Evolutionary conservation across 2,329 filamentous ascomycete species (phyloP).

Genomic region (Alternaria solani): DNA sequence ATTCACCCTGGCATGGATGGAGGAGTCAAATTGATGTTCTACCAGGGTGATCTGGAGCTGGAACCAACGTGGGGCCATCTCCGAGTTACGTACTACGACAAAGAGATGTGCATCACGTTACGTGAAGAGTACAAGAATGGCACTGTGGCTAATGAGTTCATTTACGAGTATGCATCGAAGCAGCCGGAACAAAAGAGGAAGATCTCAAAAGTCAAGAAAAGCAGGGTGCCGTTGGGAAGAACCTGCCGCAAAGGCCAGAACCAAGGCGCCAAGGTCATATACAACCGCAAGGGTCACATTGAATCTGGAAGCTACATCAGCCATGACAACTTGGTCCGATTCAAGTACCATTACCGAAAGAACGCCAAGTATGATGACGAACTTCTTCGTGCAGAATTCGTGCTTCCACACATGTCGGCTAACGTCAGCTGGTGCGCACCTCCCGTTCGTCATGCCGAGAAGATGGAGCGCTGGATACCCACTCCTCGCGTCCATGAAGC

Average conservation of each 20-base stretch:
- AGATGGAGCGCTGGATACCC: constrained; percentile 64
- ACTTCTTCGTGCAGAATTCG: constrained; percentile 64
- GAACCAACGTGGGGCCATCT: constrained; percentile 58
- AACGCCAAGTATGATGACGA: constrained; percentile 63
- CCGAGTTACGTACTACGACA: constrained; percentile 58
- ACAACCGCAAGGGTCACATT: constrained; percentile 63
- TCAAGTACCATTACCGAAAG: constrained; percentile 64
- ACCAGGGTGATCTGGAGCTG: constrained; percentile 50
- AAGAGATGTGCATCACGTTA: constrained; percentile 55
- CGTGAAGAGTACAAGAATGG: constrained; percentile 57
- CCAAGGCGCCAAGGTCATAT: constrained; percentile 58
- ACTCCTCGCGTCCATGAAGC: constrained; percentile 64
- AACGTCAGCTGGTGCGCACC: constrained; percentile 65
- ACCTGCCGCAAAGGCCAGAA: constrained; percentile 58
- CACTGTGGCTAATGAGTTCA: constrained; percentile 57
- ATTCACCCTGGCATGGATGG: constrained; percentile 48
- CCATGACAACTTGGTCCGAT: constrained; percentile 61
- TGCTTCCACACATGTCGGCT: constrained; percentile 62
- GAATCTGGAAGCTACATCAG: constrained; percentile 63
- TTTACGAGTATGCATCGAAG: constrained; percentile 57
- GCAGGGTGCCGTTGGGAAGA: constrained; percentile 50
- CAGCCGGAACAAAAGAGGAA: constrained; percentile 43
- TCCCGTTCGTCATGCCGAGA: constrained; percentile 59
- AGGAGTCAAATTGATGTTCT: constrained; percentile 51
- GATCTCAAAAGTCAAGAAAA: constrained; percentile 51